Conservation (phyloP, 495 filamentous ascomycete genomes). For the Aspergillus mulundensis region DNA sequence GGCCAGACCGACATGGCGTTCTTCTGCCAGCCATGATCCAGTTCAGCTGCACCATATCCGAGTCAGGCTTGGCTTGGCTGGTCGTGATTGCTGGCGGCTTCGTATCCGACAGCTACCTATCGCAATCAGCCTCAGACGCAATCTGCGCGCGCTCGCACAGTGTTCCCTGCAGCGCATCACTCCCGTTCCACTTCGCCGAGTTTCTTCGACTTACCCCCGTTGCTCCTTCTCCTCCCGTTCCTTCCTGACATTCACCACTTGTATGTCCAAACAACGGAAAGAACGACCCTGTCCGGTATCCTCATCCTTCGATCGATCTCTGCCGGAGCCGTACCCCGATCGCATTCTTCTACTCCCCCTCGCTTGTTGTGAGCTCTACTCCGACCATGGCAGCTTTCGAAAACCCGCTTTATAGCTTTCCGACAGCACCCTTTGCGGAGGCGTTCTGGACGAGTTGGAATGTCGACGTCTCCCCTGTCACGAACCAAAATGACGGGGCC, state of each 20-base stretch:
- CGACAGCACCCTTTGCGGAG: not conserved
- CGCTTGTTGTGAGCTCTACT: not conserved
- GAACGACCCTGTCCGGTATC: not conserved
- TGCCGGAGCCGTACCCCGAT: not conserved
- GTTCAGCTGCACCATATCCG: not conserved
- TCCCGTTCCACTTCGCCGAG: not conserved
- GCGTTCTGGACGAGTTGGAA: slow-evolving; percentile 7
- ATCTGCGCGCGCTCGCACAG: not conserved
- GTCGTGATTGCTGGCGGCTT: not conserved
- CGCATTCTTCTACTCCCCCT: not conserved
- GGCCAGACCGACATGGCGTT: not conserved
- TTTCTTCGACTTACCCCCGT: not conserved
- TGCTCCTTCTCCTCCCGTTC: not conserved
- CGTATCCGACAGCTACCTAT: not conserved
- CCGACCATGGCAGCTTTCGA: slow-evolving; percentile 4
- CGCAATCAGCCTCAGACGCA: slow-evolving; percentile 4
- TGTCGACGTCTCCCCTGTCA: not conserved
- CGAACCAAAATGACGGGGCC: not conserved
- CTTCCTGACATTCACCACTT: not conserved
- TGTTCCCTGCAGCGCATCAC: not conserved
- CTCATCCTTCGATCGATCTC: not conserved
- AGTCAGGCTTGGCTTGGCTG: not conserved
- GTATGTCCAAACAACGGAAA: not conserved
- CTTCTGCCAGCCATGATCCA: not conserved
- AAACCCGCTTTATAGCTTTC: not conserved